phyloP scores from a whole-genome alignment of 805 yeast species.

The Myxozyma melibiosi region DNA sequence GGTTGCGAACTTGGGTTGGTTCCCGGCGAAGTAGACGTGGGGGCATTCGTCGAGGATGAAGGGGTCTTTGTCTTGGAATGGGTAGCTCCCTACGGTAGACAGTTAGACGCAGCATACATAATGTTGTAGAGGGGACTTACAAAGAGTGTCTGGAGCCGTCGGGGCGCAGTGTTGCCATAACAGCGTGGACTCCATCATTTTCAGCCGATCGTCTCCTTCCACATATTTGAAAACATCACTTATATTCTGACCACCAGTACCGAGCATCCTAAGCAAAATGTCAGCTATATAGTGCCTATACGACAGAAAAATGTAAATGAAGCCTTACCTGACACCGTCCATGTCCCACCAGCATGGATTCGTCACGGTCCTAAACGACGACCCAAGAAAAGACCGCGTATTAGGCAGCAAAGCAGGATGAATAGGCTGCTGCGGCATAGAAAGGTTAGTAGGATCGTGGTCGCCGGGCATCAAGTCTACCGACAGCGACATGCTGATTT shows the following conservation, averaged over 20 bases:
- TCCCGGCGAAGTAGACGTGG: constrained; percentile 83
- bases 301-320: background rate
- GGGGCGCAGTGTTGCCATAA: constrained; percentile 88
- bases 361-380: constrained; percentile 52
- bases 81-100: constrained; percentile 58
- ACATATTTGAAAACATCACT: constrained; percentile 73
- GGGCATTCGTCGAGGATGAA: constrained; percentile 77
- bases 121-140: constrained; percentile 38
- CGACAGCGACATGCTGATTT: constrained; percentile 61
- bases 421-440: constrained; percentile 89
- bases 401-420: constrained; percentile 70
- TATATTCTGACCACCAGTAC: constrained; percentile 83
- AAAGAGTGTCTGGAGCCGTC: constrained; percentile 93
- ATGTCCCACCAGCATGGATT: constrained; percentile 77
- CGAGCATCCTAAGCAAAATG: constrained; percentile 51
- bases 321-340: constrained; percentile 48
- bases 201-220: constrained; percentile 50
- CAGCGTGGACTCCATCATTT: constrained; percentile 66
- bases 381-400: constrained; percentile 48
- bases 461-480: constrained; percentile 83
- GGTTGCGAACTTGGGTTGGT: constrained; percentile 66
- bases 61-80: constrained; percentile 76
- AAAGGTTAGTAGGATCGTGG: constrained; percentile 78
- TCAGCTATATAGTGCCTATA: background rate
- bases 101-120: background rate